Conservation (phyloP, 441 rosid genomes). For the Populus hybrid region DNA sequence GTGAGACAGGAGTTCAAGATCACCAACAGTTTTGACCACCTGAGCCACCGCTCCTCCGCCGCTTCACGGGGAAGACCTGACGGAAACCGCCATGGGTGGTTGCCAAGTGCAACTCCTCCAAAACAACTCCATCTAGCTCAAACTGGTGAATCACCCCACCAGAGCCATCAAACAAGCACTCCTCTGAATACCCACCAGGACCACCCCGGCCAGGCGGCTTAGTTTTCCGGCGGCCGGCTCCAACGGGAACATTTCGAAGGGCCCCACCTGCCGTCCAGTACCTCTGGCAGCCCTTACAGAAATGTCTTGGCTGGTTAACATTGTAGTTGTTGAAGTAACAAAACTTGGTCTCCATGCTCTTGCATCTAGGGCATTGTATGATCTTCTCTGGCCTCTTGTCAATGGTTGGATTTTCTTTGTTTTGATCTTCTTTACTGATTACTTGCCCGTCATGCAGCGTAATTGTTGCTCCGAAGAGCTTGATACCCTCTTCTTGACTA, state of each 20-base stretch:
- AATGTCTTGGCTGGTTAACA: conserved; percentile 92
- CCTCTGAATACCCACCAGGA: conserved; percentile 39
- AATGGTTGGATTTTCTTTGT: conserved; percentile 30
- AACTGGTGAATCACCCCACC: conserved; percentile 38
- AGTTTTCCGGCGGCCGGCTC: conserved; percentile 85
- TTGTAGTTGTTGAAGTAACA: conserved; percentile 95
- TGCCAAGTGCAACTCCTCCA: conserved; percentile 57
- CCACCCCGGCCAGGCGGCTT: conserved; percentile 48
- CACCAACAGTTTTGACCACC: conserved; percentile 50
- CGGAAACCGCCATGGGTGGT: conserved; percentile 47
- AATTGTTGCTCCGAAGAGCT: conserved; percentile 76
- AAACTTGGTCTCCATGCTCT: conserved; percentile 91
- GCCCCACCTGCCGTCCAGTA: conserved; percentile 99
- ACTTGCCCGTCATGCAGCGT: conserved; percentile 48
- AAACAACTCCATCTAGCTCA: conserved; percentile 43
- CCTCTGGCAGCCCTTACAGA: conserved; percentile 91
- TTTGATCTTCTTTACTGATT: conserved; percentile 29
- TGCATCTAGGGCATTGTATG: conserved; percentile 89
- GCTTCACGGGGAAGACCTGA: conserved; percentile 57
- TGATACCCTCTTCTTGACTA: conserved; percentile 63
- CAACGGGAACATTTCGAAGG: conserved; percentile 86
- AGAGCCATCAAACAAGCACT: conserved; percentile 34
- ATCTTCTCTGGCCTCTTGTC: conserved; percentile 80
- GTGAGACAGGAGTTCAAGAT: conserved; percentile 4
- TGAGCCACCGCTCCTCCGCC: conserved; percentile 47